Conservation (phyloP, 192 early-diverging fungal species). For the Linnemannia schmuckeri region DNA sequence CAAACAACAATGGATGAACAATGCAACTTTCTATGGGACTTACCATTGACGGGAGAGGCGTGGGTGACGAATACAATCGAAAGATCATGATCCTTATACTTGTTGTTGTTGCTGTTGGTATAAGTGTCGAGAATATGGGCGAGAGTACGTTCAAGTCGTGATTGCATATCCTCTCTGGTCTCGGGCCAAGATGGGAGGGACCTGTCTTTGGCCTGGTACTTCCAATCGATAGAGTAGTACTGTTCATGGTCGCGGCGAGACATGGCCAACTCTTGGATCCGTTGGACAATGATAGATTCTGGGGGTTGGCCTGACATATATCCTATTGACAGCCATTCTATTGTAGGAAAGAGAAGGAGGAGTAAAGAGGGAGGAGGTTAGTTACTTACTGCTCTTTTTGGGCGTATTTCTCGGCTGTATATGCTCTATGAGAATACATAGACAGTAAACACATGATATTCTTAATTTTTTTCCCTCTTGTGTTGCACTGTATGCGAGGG, state of each 20-base stretch:
- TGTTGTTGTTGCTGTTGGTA: background rate
- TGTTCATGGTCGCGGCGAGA: slow-evolving; percentile 37
- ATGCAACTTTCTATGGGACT: background rate
- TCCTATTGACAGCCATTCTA: slow-evolving; percentile 46
- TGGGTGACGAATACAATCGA: slow-evolving; percentile 52
- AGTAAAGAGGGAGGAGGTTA: too few species aligned
- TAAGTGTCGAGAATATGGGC: slow-evolving; percentile 22
- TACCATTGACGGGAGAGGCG: slow-evolving; percentile 54
- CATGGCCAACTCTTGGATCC: slow-evolving; percentile 52
- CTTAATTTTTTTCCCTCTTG: background rate
- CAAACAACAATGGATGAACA: too few species aligned
- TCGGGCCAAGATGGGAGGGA: slow-evolving; percentile 41
- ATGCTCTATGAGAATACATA: background rate
- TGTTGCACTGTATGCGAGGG: background rate
- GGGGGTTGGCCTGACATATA: slow-evolving; percentile 41
- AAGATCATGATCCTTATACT: slow-evolving; percentile 19
- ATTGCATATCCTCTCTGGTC: slow-evolving; percentile 41
- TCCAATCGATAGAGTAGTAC: slow-evolving; percentile 50
- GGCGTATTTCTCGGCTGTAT: too few species aligned
- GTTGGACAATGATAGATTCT: slow-evolving; percentile 46
- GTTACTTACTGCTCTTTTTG: too few species aligned
- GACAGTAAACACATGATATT: slow-evolving; percentile 2
- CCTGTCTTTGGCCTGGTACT: slow-evolving; percentile 29
- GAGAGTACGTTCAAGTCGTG: slow-evolving; percentile 13
- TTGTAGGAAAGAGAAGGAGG: background rate